Evolutionary conservation across 2,329 filamentous ascomycete species (phyloP).

Genomic region (Sporothrix humicola): DNA sequence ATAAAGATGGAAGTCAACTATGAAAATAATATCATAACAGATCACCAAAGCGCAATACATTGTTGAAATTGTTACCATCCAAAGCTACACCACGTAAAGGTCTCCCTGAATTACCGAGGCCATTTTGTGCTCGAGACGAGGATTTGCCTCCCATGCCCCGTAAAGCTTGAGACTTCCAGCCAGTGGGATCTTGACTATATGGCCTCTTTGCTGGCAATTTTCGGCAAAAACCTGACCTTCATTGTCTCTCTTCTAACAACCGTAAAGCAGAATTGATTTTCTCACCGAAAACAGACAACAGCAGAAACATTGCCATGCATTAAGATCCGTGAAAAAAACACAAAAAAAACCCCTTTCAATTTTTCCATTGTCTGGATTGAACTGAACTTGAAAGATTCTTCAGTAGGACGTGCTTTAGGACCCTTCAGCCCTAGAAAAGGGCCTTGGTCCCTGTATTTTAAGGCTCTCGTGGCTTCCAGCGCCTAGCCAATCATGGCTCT

Average conservation of each 20-base stretch:
- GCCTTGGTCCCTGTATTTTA: slow-evolving; percentile 15
- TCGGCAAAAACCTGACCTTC: not conserved
- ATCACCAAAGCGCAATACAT: too few relatives aligned
- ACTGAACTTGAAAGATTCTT: not conserved
- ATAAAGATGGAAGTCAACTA: too few relatives aligned
- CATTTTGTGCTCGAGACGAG: not conserved
- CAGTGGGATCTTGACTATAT: not conserved
- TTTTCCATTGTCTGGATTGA: not conserved
- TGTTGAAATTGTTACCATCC: not conserved
- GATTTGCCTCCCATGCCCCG: not conserved
- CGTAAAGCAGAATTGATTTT: not conserved
- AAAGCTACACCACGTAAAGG: not conserved
- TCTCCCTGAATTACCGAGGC: not conserved
- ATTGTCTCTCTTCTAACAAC: not conserved
- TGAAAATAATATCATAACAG: too few relatives aligned
- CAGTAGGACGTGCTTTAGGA: not conserved
- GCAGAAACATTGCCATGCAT: too few relatives aligned
- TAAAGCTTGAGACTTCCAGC: not conserved
- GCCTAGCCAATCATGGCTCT: slow-evolving; percentile 21
- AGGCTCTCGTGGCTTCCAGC: slow-evolving; percentile 6
- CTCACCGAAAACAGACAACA: too few relatives aligned
- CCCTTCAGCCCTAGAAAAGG: not conserved
- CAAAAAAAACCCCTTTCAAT: too few relatives aligned
- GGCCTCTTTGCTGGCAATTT: not conserved
- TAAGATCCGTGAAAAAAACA: too few relatives aligned